Evolutionary conservation across 371 early-diverging fungal genomes (phyloP).

Genomic region (Mucor saturninus): DNA sequence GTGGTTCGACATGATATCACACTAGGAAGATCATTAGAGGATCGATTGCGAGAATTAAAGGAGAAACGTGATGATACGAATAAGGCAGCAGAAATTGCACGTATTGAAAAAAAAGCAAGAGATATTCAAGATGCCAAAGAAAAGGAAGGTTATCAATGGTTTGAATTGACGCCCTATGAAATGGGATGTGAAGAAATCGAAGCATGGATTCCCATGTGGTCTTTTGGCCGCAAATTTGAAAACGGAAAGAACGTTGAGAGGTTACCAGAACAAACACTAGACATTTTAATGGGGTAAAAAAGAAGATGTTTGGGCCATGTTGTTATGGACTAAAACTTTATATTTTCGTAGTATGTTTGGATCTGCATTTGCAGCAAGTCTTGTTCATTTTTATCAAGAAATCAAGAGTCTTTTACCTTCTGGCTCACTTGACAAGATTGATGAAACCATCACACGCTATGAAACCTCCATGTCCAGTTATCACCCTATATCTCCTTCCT

Average conservation of each 20-base stretch:
- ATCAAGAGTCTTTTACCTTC: conserved; percentile 45
- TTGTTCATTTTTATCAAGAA: conserved; percentile 64
- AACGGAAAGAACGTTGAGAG: conserved; percentile 58
- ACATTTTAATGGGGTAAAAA: conserved; percentile 61
- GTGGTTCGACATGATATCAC: conserved; percentile 69
- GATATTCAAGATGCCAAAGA: conserved; percentile 18
- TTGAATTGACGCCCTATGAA: conserved; percentile 78
- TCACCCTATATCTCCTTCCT: conserved; percentile 59
- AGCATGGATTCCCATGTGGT: conserved; percentile 77
- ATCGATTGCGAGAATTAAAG: conserved; percentile 11
- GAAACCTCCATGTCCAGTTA: conserved; percentile 48
- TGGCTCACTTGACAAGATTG: conserved; percentile 30
- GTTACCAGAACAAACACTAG: conserved; percentile 68
- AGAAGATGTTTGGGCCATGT: too few relatives aligned
- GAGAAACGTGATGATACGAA: not conserved
- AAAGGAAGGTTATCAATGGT: conserved; percentile 70
- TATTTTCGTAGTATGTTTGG: conserved; percentile 47
- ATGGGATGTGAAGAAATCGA: conserved; percentile 73
- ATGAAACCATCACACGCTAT: conserved; percentile 45
- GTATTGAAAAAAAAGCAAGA: conserved; percentile 22
- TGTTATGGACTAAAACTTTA: too few relatives aligned
- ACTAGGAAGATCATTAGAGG: conserved; percentile 40
- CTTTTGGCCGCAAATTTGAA: conserved; percentile 72
- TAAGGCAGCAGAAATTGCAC: conserved; percentile 6
- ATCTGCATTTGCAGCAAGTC: conserved; percentile 69